Percentiles rank a stretch among this genome's conserved stretches.
Conservation (phyloP, 257 asterid genomes). For the Scutellaria galericulata region DNA sequence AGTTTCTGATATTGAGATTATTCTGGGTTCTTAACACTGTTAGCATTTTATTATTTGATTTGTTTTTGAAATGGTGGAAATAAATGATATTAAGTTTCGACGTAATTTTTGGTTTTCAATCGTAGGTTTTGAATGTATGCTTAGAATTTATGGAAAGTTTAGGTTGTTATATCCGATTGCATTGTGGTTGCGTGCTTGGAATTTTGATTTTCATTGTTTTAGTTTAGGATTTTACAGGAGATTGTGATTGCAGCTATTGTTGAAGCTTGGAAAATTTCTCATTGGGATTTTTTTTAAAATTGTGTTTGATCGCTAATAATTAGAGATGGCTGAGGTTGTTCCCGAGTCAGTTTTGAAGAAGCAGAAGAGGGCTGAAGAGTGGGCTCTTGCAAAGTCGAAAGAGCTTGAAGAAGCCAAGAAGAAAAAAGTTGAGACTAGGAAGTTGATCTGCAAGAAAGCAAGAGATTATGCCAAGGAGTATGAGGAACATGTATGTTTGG, state of each 20-base stretch:
- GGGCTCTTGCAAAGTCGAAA: conserved; percentile 61
- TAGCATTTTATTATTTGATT: not conserved
- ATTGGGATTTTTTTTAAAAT: not conserved
- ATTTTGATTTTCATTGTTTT: not conserved
- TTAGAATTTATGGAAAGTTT: not conserved
- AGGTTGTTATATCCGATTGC: not conserved
- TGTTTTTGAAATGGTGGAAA: not conserved
- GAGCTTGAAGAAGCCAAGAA: conserved; percentile 56
- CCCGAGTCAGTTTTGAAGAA: conserved; percentile 77
- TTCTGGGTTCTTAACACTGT: not conserved
- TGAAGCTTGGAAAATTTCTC: no score
- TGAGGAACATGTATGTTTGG: conserved; percentile 46
- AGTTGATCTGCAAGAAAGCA: conserved; percentile 56
- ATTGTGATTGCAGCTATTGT: not conserved
- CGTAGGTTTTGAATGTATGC: not conserved
- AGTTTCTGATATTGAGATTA: not conserved
- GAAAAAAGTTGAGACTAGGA: conserved; percentile 55
- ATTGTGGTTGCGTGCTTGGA: not conserved
- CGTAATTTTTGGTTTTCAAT: not conserved
- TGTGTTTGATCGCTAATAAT: not conserved
- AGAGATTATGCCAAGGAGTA: conserved; percentile 60
- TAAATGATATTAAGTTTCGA: not conserved
- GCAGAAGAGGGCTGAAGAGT: conserved; percentile 70
- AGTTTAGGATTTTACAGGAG: not conserved
- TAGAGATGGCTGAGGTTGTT: conserved; percentile 51